Evolutionary conservation across 257 asterid species (phyloP).

Genomic region (Thymus quinquecostatus): DNA sequence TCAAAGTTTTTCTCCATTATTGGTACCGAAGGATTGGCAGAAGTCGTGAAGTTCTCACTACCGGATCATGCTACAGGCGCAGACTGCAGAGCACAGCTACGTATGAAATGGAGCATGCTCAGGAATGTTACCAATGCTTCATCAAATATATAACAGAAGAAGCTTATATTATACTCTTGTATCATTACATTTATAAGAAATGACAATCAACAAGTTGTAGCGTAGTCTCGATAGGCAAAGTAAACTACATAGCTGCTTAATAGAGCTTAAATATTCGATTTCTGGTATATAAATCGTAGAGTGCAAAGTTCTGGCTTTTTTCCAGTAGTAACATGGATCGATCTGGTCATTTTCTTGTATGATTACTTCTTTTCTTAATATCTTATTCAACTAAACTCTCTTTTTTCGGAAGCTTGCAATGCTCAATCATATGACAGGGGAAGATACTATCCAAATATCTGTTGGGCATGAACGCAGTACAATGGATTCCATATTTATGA

Average conservation of each 20-base stretch:
- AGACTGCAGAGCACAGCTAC: not conserved
- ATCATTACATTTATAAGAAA: not conserved
- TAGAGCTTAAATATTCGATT: not conserved
- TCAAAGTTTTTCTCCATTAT: conserved; percentile 40
- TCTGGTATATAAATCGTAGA: not conserved
- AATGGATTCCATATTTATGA: no score
- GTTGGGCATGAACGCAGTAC: no score
- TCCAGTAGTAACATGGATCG: not conserved
- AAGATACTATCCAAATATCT: no score
- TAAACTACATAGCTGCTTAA: not conserved
- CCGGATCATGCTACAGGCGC: not conserved
- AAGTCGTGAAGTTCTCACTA: conserved; percentile 22
- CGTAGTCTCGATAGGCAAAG: not conserved
- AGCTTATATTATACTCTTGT: not conserved
- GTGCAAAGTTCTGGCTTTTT: not conserved
- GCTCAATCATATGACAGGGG: no score
- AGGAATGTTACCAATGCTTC: not conserved
- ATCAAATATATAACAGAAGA: not conserved
- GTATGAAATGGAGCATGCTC: not conserved
- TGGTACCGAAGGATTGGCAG: conserved; percentile 56
- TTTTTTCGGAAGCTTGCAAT: no score
- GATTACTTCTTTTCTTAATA: no score
- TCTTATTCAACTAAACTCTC: no score
- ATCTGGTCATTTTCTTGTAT: not conserved
- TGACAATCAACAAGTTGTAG: not conserved